phyloP scores from a whole-genome alignment of 768 basidiomycete genomes.

The Pisolithus microcarpus region DNA sequence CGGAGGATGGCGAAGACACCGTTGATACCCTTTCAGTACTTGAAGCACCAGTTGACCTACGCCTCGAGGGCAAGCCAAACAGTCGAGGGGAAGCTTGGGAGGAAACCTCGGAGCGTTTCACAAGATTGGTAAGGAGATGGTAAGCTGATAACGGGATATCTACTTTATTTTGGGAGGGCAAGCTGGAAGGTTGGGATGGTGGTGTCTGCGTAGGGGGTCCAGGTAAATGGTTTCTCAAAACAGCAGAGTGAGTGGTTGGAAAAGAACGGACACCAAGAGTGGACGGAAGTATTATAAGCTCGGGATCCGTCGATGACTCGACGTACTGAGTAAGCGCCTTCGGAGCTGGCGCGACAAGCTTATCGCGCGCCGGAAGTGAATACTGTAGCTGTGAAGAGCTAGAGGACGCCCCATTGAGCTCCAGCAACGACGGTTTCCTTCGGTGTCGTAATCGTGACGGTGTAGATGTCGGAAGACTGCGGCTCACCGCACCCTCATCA shows the following conservation, averaged over 20 bases:
- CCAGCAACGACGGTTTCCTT: slow-evolving; percentile 41
- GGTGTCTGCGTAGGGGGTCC: slow-evolving; percentile 1
- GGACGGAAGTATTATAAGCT: slow-evolving; percentile 55
- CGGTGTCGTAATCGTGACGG: slow-evolving; percentile 27
- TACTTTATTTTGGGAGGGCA: slow-evolving; percentile 29
- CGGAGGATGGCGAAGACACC: slow-evolving; percentile 10
- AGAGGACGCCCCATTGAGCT: slow-evolving; percentile 26
- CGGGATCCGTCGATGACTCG: slow-evolving; percentile 46
- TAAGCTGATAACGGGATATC: slow-evolving; percentile 52
- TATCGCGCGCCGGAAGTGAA: slow-evolving; percentile 43
- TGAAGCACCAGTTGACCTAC: slow-evolving; percentile 27
- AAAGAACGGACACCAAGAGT: slow-evolving; percentile 57
- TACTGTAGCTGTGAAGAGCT: slow-evolving; percentile 41
- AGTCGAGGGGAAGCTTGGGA: slow-evolving; percentile 20
- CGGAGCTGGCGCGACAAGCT: slow-evolving; percentile 61
- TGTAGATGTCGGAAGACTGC: slow-evolving; percentile 38
- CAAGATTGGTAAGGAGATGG: slow-evolving; percentile 55
- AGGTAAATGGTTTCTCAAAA: slow-evolving; percentile 4
- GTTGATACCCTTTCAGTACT: slow-evolving; percentile 20
- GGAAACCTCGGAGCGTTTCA: slow-evolving; percentile 28
- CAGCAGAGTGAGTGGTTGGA: slow-evolving; percentile 20
- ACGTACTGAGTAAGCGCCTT: slow-evolving; percentile 72
- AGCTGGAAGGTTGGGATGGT: neutral
- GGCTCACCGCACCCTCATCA: slow-evolving; percentile 30
- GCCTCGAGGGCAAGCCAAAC: slow-evolving; percentile 27